Conservation (phyloP, 495 filamentous ascomycete species). For the Talaromyces thailandensis region DNA sequence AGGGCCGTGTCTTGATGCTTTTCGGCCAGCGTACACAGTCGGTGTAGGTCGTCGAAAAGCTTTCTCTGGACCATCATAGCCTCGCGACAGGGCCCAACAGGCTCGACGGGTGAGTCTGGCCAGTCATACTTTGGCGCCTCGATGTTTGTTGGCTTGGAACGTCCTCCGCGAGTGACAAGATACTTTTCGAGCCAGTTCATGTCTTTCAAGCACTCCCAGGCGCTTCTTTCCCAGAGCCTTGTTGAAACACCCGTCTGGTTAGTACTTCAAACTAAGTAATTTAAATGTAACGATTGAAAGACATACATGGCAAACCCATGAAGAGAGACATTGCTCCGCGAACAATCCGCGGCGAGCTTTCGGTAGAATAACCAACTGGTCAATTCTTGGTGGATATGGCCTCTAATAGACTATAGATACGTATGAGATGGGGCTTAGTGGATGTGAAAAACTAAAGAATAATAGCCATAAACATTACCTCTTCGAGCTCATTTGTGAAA, state of each 20-base stretch:
- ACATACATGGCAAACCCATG: constrained; percentile 11
- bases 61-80: constrained; percentile 6
- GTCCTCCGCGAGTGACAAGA: constrained; percentile 10
- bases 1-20: background rate
- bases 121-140: constrained; percentile 6
- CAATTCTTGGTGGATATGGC: constrained; percentile 13
- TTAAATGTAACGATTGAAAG: background rate
- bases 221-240: constrained; percentile 10
- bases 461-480: background rate
- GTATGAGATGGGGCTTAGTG: background rate
- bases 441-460: background rate
- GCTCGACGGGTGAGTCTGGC: constrained; percentile 10
- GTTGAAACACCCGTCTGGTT: background rate
- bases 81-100: constrained; percentile 1
- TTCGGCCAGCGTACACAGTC: constrained; percentile 5
- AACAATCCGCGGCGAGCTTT: constrained; percentile 11
- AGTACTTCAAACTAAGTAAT: background rate
- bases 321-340: constrained; percentile 7
- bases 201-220: constrained; percentile 9
- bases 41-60: constrained; percentile 9
- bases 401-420: constrained; percentile 8
- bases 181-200: constrained; percentile 12
- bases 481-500: constrained; percentile 7
- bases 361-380: constrained; percentile 12
- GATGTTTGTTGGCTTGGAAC: constrained; percentile 11